Conservation (phyloP, 495 filamentous ascomycete genomes). For the Penicillium paxilli region DNA sequence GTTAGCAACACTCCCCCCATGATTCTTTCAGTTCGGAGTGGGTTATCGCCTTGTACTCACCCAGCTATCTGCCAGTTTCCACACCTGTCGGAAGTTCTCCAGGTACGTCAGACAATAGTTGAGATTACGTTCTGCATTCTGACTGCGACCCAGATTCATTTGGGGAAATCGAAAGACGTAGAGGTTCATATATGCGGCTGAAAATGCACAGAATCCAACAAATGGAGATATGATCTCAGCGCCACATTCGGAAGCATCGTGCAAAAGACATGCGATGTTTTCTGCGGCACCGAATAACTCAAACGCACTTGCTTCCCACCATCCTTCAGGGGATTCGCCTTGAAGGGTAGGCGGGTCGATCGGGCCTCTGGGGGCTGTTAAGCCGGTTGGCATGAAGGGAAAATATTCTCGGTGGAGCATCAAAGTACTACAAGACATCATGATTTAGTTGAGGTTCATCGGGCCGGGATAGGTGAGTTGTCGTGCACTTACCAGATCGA, state of each 20-base stretch:
- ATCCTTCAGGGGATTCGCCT: slow-evolving; percentile 15
- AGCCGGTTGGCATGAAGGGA: slow-evolving; percentile 19
- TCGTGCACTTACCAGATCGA: slow-evolving; percentile 12
- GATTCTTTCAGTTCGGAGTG: neutral
- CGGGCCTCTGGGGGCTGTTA: slow-evolving; percentile 16
- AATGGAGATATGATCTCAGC: slow-evolving; percentile 18
- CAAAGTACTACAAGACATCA: slow-evolving; percentile 6
- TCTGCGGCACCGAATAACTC: slow-evolving; percentile 20
- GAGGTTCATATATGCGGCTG: slow-evolving; percentile 26
- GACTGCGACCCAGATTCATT: slow-evolving; percentile 25
- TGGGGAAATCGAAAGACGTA: slow-evolving; percentile 22
- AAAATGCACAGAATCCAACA: slow-evolving; percentile 28
- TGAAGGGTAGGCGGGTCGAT: slow-evolving; percentile 21
- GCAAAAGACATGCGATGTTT: slow-evolving; percentile 15
- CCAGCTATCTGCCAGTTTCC: slow-evolving; percentile 25
- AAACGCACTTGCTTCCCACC: slow-evolving; percentile 23
- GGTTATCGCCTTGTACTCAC: slow-evolving; percentile 3
- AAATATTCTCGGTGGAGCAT: slow-evolving; percentile 29
- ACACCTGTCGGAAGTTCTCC: slow-evolving; percentile 16
- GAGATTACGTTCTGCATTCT: slow-evolving; percentile 9
- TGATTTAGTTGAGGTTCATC: neutral
- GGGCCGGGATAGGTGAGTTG: neutral
- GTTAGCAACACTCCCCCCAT: neutral
- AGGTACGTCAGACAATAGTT: slow-evolving; percentile 21
- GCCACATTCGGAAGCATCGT: slow-evolving; percentile 20